Conservation (phyloP, 169 alveolate genomes). For the Eimeria falciformis region DNA sequence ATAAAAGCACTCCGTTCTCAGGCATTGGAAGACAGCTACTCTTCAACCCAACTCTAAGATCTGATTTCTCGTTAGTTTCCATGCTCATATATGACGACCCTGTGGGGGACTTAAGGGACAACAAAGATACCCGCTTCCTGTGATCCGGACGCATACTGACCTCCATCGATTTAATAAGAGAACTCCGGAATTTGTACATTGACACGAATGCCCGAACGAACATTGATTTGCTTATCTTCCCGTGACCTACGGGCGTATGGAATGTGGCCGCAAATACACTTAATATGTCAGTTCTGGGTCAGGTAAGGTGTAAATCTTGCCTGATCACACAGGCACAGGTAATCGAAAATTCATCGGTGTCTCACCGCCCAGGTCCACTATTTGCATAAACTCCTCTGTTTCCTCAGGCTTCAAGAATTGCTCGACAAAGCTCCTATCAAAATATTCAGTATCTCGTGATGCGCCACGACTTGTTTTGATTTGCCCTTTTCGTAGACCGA, state of each 20-base stretch:
- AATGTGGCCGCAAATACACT: neutral
- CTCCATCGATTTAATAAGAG: slow-evolving; percentile 38
- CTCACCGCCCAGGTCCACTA: slow-evolving; percentile 75
- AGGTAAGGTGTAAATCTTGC: neutral
- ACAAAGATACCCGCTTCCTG: too few relatives aligned
- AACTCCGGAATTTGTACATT: slow-evolving; percentile 72
- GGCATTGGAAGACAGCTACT: too few relatives aligned
- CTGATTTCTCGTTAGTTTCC: too few relatives aligned
- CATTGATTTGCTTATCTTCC: slow-evolving; percentile 72
- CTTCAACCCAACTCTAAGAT: too few relatives aligned
- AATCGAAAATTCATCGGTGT: neutral
- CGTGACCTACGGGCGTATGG: slow-evolving; percentile 59
- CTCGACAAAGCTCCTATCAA: slow-evolving; percentile 39
- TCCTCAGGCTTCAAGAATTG: slow-evolving; percentile 68
- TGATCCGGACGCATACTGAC: too few relatives aligned
- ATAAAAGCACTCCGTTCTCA: too few relatives aligned
- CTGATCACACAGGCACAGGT: neutral
- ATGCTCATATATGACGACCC: too few relatives aligned
- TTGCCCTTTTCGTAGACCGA: too few relatives aligned
- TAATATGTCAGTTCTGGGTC: neutral
- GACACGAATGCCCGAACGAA: slow-evolving; percentile 67
- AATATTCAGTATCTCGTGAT: slow-evolving; percentile 11
- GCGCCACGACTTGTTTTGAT: too few relatives aligned
- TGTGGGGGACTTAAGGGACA: too few relatives aligned
- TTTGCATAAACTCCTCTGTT: slow-evolving; percentile 75